Evolutionary conservation across 768 basidiomycete species (phyloP).

Genomic region (Obba rivulosa): DNA sequence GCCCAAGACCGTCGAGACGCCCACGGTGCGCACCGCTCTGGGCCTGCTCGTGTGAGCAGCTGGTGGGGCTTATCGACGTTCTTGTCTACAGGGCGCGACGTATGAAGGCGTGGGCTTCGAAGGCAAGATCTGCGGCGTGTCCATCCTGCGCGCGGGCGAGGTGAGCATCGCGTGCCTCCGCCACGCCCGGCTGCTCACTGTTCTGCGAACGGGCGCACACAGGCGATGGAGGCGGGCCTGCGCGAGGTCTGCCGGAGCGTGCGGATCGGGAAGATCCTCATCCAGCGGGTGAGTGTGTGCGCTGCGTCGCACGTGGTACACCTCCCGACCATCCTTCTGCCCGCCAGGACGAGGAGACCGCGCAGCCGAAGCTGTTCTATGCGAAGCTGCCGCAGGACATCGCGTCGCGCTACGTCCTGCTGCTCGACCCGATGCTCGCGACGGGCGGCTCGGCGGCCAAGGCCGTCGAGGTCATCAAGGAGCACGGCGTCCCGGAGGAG

Average conservation of each 20-base stretch:
- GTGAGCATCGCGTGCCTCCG: conserved; percentile 29
- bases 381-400: conserved; percentile 95
- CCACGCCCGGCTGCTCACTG: background rate
- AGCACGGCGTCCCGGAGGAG: conserved; percentile 90
- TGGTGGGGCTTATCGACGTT: background rate
- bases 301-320: background rate
- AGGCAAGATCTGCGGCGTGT: conserved; percentile 95
- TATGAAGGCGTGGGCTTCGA: conserved; percentile 94
- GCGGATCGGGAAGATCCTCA: conserved; percentile 96
- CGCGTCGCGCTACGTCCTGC: conserved; percentile 81
- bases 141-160: conserved; percentile 92
- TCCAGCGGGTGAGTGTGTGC: conserved; percentile 68
- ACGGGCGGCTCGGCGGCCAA: conserved; percentile 98
- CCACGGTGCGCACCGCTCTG: conserved; percentile 47
- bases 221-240: conserved; percentile 98
- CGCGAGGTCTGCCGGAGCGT: conserved; percentile 93
- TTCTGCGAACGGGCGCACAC: background rate
- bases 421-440: conserved; percentile 97
- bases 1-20: conserved; percentile 71
- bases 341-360: conserved; percentile 87
- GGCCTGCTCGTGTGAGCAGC: background rate
- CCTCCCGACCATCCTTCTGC: background rate
- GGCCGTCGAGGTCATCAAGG: conserved; percentile 90
- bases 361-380: conserved; percentile 89
- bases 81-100: conserved; percentile 56